phyloP scores from a whole-genome alignment of 2,329 filamentous ascomycete genomes.

The Fusarium duplospermum region DNA sequence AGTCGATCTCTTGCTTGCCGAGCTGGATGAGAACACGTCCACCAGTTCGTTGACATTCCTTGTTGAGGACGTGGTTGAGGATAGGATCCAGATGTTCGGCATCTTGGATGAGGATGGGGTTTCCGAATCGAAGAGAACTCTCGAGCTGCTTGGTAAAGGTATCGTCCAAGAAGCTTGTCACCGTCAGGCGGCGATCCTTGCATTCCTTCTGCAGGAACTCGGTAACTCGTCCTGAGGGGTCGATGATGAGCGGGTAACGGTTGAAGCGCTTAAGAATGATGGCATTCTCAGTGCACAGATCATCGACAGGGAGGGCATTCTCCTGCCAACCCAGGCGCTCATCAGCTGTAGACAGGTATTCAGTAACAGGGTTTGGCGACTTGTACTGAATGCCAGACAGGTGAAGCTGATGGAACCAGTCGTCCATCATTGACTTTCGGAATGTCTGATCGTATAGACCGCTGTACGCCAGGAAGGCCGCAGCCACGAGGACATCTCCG shows the following conservation, averaged over 20 bases:
- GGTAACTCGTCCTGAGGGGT: conserved; percentile 92
- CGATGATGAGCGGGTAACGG: conserved; percentile 96
- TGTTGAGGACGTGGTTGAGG: conserved; percentile 98
- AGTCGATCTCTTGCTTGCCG: conserved; percentile 98
- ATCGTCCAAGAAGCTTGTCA: conserved; percentile 98
- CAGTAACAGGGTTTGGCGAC: conserved; percentile 91
- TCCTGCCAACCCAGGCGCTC: conserved; percentile 96
- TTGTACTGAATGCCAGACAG: conserved; percentile 96
- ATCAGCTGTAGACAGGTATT: conserved; percentile 96
- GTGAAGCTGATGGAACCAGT: conserved; percentile 94
- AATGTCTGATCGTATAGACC: conserved; percentile 98
- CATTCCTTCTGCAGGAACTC: conserved; percentile 96
- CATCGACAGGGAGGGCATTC: conserved; percentile 92
- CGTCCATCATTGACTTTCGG: conserved; percentile 96
- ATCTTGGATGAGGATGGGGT: conserved; percentile 98
- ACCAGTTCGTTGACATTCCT: conserved; percentile 98
- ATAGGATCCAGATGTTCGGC: conserved; percentile 97
- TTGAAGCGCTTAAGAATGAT: conserved; percentile 99
- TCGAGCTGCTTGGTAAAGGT: conserved; percentile 98
- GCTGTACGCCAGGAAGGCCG: conserved; percentile 95
- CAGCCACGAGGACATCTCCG: conserved; percentile 94
- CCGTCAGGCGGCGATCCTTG: conserved; percentile 91
- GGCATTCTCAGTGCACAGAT: conserved; percentile 98
- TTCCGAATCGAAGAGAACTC: conserved; percentile 96
- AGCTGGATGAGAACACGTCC: conserved; percentile 98